Evolutionary conservation across 1,284 basidiomycete species (phyloP).

Genomic region (Boletus semigastroideus): DNA sequence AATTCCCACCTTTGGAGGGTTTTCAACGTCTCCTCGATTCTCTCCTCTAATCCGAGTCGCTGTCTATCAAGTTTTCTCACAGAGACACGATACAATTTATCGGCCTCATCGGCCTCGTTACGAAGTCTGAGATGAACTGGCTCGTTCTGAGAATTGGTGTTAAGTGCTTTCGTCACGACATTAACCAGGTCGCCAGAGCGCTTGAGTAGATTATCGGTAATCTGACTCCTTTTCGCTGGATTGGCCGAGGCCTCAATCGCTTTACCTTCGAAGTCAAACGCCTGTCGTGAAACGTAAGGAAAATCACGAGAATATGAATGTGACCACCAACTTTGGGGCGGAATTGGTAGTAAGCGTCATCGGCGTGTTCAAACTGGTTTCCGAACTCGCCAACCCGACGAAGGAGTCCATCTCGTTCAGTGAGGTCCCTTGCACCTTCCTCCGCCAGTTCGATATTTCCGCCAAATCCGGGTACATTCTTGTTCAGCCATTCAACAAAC

Average conservation of each 20-base stretch:
- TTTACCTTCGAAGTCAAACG: constrained; percentile 62
- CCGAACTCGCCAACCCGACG: constrained; percentile 79
- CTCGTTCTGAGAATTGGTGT: constrained; percentile 49
- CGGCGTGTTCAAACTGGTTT: constrained; percentile 71
- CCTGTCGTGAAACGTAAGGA: constrained; percentile 39
- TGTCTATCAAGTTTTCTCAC: constrained; percentile 79
- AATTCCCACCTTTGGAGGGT: constrained; percentile 81
- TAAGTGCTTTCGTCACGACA: constrained; percentile 72
- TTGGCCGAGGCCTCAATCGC: constrained; percentile 33
- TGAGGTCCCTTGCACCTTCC: constrained; percentile 75
- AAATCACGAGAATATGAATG: background rate
- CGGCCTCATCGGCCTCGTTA: constrained; percentile 76
- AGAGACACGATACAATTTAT: constrained; percentile 71
- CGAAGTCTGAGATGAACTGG: constrained; percentile 70
- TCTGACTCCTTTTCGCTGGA: constrained; percentile 42
- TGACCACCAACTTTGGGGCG: constrained; percentile 59
- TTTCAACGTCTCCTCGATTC: constrained; percentile 80
- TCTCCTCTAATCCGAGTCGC: constrained; percentile 79
- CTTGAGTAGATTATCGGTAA: constrained; percentile 61
- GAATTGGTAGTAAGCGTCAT: constrained; percentile 81
- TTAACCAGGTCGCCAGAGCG: constrained; percentile 67
- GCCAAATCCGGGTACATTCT: constrained; percentile 67
- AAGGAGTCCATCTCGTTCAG: constrained; percentile 72
- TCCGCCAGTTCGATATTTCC: constrained; percentile 76
- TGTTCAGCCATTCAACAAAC: constrained; percentile 72